phyloP scores from a whole-genome alignment of 2,329 filamentous ascomycete genomes.

The Pleurostoma richardsiae region DNA sequence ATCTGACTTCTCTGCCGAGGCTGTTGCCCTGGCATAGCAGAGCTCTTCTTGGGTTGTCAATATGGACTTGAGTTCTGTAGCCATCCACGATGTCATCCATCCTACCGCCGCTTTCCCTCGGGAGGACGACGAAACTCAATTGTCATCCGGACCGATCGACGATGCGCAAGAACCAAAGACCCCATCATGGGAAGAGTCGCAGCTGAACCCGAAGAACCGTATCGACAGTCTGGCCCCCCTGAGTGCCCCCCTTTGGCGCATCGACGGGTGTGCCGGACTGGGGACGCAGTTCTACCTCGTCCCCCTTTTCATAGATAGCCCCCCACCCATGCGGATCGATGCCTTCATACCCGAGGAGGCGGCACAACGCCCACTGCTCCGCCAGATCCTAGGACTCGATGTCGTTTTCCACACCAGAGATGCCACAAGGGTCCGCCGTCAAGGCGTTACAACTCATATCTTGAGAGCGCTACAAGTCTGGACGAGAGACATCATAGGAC shows the following conservation, averaged over 20 bases:
- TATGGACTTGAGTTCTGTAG: slow-evolving; percentile 50
- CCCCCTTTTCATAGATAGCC: slow-evolving; percentile 41
- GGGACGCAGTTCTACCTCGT: slow-evolving; percentile 54
- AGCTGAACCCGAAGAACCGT: slow-evolving; percentile 56
- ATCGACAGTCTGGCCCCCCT: slow-evolving; percentile 49
- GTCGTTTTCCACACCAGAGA: slow-evolving; percentile 53
- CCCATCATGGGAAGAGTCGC: slow-evolving; percentile 38
- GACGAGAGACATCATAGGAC: slow-evolving; percentile 30
- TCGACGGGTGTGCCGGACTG: slow-evolving; percentile 52
- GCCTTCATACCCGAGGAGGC: slow-evolving; percentile 50
- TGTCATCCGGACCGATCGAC: too few relatives aligned
- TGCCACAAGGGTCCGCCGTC: slow-evolving; percentile 34
- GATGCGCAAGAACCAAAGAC: too few relatives aligned
- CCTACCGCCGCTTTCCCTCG: slow-evolving; percentile 48
- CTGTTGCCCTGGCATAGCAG: too few relatives aligned
- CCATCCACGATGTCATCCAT: slow-evolving; percentile 52
- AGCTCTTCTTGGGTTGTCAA: background rate
- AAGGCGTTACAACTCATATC: slow-evolving; percentile 49
- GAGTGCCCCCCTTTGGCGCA: slow-evolving; percentile 44
- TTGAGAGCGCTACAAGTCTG: slow-evolving; percentile 49
- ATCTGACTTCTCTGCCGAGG: too few relatives aligned
- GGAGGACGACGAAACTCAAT: background rate
- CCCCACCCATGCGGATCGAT: slow-evolving; percentile 50
- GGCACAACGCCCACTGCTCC: slow-evolving; percentile 32
- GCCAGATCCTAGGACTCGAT: slow-evolving; percentile 42